Conservation (phyloP, 2,329 filamentous ascomycete genomes). For the Curvularia hawaiiensis region DNA sequence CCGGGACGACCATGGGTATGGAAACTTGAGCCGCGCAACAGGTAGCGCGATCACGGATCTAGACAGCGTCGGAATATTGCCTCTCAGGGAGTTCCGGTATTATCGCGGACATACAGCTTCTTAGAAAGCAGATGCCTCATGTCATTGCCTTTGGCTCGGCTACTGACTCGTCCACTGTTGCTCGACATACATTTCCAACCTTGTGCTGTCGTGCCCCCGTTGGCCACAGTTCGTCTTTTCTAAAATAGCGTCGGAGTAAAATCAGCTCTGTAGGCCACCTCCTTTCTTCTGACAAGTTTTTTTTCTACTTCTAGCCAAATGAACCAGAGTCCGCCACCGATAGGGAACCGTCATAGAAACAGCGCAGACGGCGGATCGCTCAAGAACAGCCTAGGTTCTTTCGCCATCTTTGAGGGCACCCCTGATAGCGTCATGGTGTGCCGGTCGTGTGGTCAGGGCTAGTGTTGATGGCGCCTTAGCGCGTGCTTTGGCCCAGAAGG, state of each 20-base stretch:
- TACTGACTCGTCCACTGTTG: not conserved
- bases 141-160: not conserved
- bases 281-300: not conserved
- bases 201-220: constrained; percentile 1
- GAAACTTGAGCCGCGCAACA: not conserved
- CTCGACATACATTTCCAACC: constrained; percentile 6
- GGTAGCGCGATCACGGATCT: not conserved
- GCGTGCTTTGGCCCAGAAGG: constrained; percentile 1
- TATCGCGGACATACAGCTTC: not conserved
- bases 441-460: constrained; percentile 9
- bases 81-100: not conserved
- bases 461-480: constrained; percentile 5
- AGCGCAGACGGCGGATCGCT: constrained; percentile 2
- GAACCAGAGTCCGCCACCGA: not conserved
- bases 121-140: not conserved
- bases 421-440: constrained; percentile 5
- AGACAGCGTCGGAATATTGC: not conserved
- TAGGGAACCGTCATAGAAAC: not conserved
- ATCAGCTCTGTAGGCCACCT: not conserved
- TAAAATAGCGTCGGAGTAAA: not conserved
- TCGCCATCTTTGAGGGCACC: not conserved
- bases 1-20: not conserved
- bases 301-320: not conserved
- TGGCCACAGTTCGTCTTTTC: constrained; percentile 1
- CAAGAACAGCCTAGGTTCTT: constrained; percentile 7